Evolutionary conservation across 1,139 yeast species (phyloP), one percentile per base, ranked within the genome.

Genomic region (Yamadazyma trypodendri): DNA sequence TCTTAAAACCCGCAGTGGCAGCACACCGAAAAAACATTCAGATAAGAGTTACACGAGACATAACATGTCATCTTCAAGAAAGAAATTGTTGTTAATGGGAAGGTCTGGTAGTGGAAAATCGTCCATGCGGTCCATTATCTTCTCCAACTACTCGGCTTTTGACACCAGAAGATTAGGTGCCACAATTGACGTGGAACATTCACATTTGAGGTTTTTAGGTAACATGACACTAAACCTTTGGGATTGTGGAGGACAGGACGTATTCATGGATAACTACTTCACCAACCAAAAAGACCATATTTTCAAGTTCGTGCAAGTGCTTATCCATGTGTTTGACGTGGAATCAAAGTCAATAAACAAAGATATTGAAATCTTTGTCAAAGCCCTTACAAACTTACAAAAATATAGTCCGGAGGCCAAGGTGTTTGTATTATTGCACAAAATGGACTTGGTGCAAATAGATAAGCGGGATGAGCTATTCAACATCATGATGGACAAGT

Each of bases 171-270:
- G 98, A 44, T 65, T 92, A 12, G 98, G 98, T 1, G 98, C 98
- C 17, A 92, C 98, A 1, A 90, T 94, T 43, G 98, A 94, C 56
- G 97, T 92, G 18, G 98, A 94, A 57, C 97, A 92, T 56, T 89
- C 97, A 4, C 96, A 92, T 61, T 68, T 92, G 38, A 69, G 97
- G 40, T 90, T 92, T 55, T 68, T 92, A 43, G 97, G 97, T 4
- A 90, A 92, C 58, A 88, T 92, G 95, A 89, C 97, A 1, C 72
- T 92, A 40, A 92, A 92, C 52, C 68, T 92, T 24, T 90, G 98
- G 98, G 99, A 92, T 60, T 92, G 98, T 64, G 99, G 98, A 49
- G 96, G 95, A 3, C 99, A 92, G 61, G 97, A 92, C 59, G 90
- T 86, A 3, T 94, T 90, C 53, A 90, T 94, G 87, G 97, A 90